Base-by-base conservation (phyloP, 2,329 filamentous ascomycete species). In the Biscogniauxia marginata region DNA sequence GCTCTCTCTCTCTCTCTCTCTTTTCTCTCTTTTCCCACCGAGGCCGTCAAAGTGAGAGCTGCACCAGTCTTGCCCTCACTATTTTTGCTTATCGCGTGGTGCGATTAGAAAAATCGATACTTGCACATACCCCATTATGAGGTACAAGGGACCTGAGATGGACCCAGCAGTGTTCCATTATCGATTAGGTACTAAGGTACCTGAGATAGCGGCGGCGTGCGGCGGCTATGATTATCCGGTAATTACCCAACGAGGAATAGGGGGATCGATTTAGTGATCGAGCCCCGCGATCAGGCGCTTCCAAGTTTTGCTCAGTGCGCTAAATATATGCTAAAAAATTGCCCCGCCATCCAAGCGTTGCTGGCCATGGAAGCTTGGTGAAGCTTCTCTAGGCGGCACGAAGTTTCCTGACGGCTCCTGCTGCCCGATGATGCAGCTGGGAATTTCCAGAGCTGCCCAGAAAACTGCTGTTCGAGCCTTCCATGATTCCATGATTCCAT, bases 351-450 rank as follows among this genome's bases (percentile, higher is more conserved):
- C 46, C 48, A 20, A 11, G 57, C 61, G 61, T 57, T 21, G 25
- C 52, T 45, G 23, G 53, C 19, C 24, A 45, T 59, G 46, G 58
- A 62, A 61, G 55, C 55, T 62, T 59, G 48, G 58, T 30, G 56
- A 64, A 63, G 57, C 53, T 65, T 65, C 64, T 60, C 59, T 59
- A 60, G 60, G 30, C 52, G 21, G 30, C 55, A 5, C 9, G 60
- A 59, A 60, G 55, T 57, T 56, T 56, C 34, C 50, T 52, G 54
- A 55, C 48, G 50, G 54, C 60, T 56, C 34, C 50, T 52, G 54
- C 52, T 50, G 50, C 55, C 61, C 53, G 52, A 66, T 65, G 64
- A 67, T 66, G 60, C 62, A 61, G 63, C 57, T 60, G 50, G 49
- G 21, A 25, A 46, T 51, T 54, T 24, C 57, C 39, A 56, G 63